Percentiles rank a stretch among this genome's conserved stretches.
Conservation (phyloP, 2,329 filamentous ascomycete genomes). For the Penicillium sumatraense region DNA sequence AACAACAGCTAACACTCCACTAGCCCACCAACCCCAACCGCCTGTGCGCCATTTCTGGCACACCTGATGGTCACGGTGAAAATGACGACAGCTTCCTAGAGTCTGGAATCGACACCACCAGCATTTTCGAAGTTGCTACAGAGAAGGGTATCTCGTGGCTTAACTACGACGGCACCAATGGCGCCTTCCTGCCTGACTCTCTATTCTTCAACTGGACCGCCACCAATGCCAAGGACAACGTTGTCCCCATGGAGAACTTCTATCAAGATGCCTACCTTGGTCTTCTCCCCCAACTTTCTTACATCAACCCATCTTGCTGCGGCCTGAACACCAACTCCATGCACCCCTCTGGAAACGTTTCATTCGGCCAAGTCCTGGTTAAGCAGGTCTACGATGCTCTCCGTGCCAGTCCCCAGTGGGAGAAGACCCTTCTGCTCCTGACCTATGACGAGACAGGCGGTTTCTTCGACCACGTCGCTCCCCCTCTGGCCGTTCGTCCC, state of each 20-base stretch:
- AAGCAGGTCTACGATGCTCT: conserved; percentile 44
- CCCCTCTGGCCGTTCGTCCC: conserved; percentile 37
- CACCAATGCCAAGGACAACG: conserved; percentile 28
- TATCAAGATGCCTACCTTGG: conserved; percentile 37
- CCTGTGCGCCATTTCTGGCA: conserved; percentile 32
- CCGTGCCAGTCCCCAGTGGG: conserved; percentile 41
- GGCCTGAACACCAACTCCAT: conserved; percentile 36
- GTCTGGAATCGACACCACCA: conserved; percentile 36
- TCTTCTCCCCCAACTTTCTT: conserved; percentile 36
- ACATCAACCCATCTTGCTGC: conserved; percentile 44
- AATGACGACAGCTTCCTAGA: conserved; percentile 33
- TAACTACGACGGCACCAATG: conserved; percentile 39
- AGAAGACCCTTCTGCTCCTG: conserved; percentile 39
- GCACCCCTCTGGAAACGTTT: conserved; percentile 38
- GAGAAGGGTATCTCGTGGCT: conserved; percentile 35
- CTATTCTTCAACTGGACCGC: conserved; percentile 37
- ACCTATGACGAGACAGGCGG: conserved; percentile 44
- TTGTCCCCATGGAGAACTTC: conserved; percentile 36
- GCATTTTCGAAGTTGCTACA: conserved; percentile 43
- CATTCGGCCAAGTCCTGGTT: conserved; percentile 40
- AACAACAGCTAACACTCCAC: conserved; percentile 11
- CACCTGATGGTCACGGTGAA: conserved; percentile 31
- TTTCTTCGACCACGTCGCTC: conserved; percentile 43
- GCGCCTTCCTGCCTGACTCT: conserved; percentile 32
- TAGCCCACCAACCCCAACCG: conserved; percentile 51